Percentiles rank a stretch among this genome's conserved stretches.
Evolutionary conservation across 768 basidiomycete species (phyloP).

Genomic region (Imleria badia): DNA sequence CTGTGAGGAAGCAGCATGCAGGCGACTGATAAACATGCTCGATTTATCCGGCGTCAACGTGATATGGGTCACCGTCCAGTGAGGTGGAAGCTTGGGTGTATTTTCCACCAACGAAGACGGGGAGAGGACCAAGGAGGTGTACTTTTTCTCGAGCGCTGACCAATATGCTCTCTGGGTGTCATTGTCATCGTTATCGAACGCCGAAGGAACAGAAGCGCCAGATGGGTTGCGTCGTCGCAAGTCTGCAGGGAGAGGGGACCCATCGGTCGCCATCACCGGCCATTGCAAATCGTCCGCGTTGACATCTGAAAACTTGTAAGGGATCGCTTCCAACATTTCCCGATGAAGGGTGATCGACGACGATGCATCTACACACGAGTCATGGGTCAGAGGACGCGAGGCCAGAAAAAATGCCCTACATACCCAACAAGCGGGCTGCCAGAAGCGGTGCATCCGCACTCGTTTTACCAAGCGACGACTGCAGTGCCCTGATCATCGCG

Average conservation of each 20-base stretch:
- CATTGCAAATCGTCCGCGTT: slow-evolving; percentile 69
- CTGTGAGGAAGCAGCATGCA: slow-evolving; percentile 49
- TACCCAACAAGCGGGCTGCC: slow-evolving; percentile 65
- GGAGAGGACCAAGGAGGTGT: slow-evolving; percentile 34
- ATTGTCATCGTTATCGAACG: slow-evolving; percentile 36
- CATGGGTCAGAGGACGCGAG: background rate
- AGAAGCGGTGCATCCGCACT: slow-evolving; percentile 49
- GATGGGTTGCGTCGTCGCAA: slow-evolving; percentile 20
- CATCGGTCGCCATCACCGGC: slow-evolving; percentile 55
- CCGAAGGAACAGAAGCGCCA: slow-evolving; percentile 15
- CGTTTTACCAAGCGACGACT: slow-evolving; percentile 73
- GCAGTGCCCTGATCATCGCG: slow-evolving; percentile 71
- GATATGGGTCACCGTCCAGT: slow-evolving; percentile 86
- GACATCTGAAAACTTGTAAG: slow-evolving; percentile 57
- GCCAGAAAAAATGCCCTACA: slow-evolving; percentile 3
- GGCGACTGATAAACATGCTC: slow-evolving; percentile 81
- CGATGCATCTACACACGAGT: slow-evolving; percentile 57
- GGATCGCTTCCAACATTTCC: slow-evolving; percentile 83
- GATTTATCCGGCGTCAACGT: slow-evolving; percentile 80
- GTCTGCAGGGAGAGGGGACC: slow-evolving; percentile 35
- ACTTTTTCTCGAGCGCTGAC: slow-evolving; percentile 54
- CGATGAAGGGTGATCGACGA: slow-evolving; percentile 77
- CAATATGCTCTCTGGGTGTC: slow-evolving; percentile 54
- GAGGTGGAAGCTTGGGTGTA: slow-evolving; percentile 54
- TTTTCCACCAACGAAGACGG: slow-evolving; percentile 41